phyloP scores from a whole-genome alignment of 2,329 filamentous ascomycete species.

The Ophiognomonia clavigignenti-juglandacearum region DNA sequence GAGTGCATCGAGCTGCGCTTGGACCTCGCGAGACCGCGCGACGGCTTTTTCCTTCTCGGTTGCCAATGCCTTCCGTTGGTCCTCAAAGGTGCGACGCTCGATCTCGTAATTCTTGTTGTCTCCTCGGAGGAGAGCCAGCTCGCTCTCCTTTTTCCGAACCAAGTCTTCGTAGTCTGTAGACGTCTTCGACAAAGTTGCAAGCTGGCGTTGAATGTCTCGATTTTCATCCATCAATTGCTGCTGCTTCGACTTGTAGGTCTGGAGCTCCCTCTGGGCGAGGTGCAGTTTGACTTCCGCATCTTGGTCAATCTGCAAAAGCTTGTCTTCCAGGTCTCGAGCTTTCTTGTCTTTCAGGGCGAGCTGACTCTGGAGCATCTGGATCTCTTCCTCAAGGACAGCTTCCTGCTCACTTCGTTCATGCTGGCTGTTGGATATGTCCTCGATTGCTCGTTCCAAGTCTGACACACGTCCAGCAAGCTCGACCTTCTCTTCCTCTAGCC shows the following conservation, averaged over 20 bases:
- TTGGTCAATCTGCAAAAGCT: slow-evolving; percentile 79
- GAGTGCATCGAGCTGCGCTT: slow-evolving; percentile 84
- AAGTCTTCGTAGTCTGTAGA: slow-evolving; percentile 95
- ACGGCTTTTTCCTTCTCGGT: slow-evolving; percentile 77
- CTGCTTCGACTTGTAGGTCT: slow-evolving; percentile 67
- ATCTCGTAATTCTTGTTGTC: slow-evolving; percentile 81
- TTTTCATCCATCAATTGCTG: slow-evolving; percentile 77
- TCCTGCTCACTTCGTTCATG: slow-evolving; percentile 73
- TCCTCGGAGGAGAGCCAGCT: slow-evolving; percentile 75
- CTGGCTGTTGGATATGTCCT: slow-evolving; percentile 65
- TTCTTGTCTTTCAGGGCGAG: slow-evolving; percentile 86
- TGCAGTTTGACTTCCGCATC: slow-evolving; percentile 84
- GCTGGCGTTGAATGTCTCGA: slow-evolving; percentile 74
- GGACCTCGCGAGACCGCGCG: slow-evolving; percentile 71
- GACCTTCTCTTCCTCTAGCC: slow-evolving; percentile 81
- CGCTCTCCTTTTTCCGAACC: slow-evolving; percentile 89
- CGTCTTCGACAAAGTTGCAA: slow-evolving; percentile 81
- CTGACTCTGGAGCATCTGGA: slow-evolving; percentile 89
- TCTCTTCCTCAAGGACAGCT: slow-evolving; percentile 71
- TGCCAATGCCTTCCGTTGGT: slow-evolving; percentile 67
- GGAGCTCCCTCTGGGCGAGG: slow-evolving; percentile 72
- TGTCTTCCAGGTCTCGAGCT: slow-evolving; percentile 77
- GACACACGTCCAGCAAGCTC: slow-evolving; percentile 63
- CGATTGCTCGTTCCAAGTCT: slow-evolving; percentile 66
- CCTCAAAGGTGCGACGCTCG: slow-evolving; percentile 72